Percentiles rank a stretch among this genome's conserved stretches.
Conservation (phyloP, 139 green algal genomes). For the Desmodesmus armatus region DNA sequence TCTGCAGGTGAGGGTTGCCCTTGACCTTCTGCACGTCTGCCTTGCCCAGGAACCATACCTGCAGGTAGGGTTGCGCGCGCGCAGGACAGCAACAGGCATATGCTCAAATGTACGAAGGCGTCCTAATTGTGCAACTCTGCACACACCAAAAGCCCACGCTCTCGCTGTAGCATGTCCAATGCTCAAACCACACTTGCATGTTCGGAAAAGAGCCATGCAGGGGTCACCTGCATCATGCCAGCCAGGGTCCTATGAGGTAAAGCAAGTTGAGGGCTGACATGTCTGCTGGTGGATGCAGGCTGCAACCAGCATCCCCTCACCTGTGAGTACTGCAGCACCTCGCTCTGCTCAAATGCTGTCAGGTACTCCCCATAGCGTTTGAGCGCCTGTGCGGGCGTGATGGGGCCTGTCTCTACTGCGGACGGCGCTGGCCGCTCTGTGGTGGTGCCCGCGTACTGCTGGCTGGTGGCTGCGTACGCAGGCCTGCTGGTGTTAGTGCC, state of each 20-base stretch:
- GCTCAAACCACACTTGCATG: no score
- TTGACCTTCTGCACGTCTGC: slow-evolving; percentile 65
- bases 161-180: no score
- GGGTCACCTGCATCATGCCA: no score
- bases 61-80: no score
- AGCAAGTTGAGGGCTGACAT: no score
- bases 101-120: no score
- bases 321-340: slow-evolving; percentile 83
- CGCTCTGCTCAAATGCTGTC: slow-evolving; percentile 83
- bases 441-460: background rate
- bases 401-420: slow-evolving; percentile 56
- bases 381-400: slow-evolving; percentile 66
- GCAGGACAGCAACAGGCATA: background rate
- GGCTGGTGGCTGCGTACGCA: slow-evolving; percentile 9
- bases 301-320: no score
- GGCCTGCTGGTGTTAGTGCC: slow-evolving; percentile 29
- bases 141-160: no score
- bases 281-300: no score
- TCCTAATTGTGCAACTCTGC: no score
- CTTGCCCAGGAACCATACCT: slow-evolving; percentile 82
- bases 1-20: slow-evolving; percentile 57
- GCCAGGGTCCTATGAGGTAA: no score
- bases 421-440: background rate
- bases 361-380: slow-evolving; percentile 73
- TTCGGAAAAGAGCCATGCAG: no score